Evolutionary conservation across 1,284 basidiomycete genomes (phyloP).

Genomic region (Ceratobasidium sp.): DNA sequence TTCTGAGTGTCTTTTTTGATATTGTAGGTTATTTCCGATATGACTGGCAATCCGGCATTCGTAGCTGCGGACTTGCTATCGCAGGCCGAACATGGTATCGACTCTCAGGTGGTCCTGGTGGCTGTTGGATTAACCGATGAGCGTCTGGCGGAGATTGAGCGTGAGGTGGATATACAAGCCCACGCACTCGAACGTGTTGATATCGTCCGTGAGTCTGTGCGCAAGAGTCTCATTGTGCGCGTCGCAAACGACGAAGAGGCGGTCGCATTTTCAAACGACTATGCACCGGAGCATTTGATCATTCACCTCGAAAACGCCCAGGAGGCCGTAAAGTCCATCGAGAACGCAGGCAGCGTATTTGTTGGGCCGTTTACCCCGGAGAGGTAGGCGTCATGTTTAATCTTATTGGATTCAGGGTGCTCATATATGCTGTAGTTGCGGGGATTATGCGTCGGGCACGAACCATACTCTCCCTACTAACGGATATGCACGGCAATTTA

Average conservation of each 20-base stretch:
- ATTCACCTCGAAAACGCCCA: slow-evolving; percentile 79
- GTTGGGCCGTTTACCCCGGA: slow-evolving; percentile 94
- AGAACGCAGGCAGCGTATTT: slow-evolving; percentile 96
- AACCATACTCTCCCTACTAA: slow-evolving; percentile 97
- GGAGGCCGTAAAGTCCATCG: slow-evolving; percentile 67
- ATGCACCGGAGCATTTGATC: slow-evolving; percentile 96
- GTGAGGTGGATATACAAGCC: slow-evolving; percentile 87
- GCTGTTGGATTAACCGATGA: slow-evolving; percentile 70
- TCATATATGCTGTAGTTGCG: slow-evolving; percentile 67
- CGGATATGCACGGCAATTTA: slow-evolving; percentile 96
- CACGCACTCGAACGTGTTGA: slow-evolving; percentile 83
- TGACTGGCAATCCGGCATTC: slow-evolving; percentile 82
- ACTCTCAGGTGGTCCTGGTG: slow-evolving; percentile 96
- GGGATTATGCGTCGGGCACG: slow-evolving; percentile 97
- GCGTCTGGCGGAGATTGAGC: slow-evolving; percentile 76
- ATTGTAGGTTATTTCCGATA: slow-evolving; percentile 86
- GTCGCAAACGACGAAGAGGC: slow-evolving; percentile 73
- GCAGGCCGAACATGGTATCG: slow-evolving; percentile 97
- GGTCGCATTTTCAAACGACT: slow-evolving; percentile 90
- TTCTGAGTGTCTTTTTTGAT: slow-evolving; percentile 4
- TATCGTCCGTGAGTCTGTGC: slow-evolving; percentile 88
- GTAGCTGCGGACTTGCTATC: slow-evolving; percentile 96
- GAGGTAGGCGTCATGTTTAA: slow-evolving; percentile 61
- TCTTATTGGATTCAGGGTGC: not conserved
- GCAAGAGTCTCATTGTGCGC: slow-evolving; percentile 89